Conservation (phyloP, 2,329 filamentous ascomycete species). For the Thielaviopsis punctulata region DNA sequence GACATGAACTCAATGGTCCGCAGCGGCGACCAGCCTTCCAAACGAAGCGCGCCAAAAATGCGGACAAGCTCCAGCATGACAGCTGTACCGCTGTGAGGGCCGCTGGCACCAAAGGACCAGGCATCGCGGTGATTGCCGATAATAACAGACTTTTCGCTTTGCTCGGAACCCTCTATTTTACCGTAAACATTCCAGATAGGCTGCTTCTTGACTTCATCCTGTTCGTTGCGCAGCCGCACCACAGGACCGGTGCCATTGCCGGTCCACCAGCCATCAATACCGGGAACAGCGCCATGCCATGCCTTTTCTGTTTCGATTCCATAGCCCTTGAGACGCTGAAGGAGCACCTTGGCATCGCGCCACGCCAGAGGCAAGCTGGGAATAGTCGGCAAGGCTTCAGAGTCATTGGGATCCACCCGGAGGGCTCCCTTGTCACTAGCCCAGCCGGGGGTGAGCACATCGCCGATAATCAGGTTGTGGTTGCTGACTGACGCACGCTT, state of each 20-base stretch:
- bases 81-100: constrained; percentile 77
- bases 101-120: constrained; percentile 75
- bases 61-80: constrained; percentile 78
- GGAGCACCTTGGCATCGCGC: constrained; percentile 67
- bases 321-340: constrained; percentile 58
- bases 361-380: constrained; percentile 81
- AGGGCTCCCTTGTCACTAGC: constrained; percentile 50
- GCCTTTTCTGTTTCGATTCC: constrained; percentile 50
- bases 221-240: constrained; percentile 69
- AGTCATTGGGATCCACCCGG: constrained; percentile 52
- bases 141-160: constrained; percentile 66
- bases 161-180: constrained; percentile 67
- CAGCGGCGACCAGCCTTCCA: constrained; percentile 71
- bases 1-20: constrained; percentile 95
- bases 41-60: constrained; percentile 62
- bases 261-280: constrained; percentile 75
- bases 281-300: constrained; percentile 65
- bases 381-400: constrained; percentile 59
- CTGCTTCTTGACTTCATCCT: constrained; percentile 68
- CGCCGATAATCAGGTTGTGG: constrained; percentile 69
- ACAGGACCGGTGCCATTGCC: constrained; percentile 58
- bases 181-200: constrained; percentile 87
- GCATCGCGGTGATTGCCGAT: constrained; percentile 88
- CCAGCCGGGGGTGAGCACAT: constrained; percentile 82
- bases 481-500: constrained; percentile 69